Evolutionary conservation across 345 rosid species (phyloP), one percentile per base, ranked within the genome.

Genomic region (Psidium guajava): DNA sequence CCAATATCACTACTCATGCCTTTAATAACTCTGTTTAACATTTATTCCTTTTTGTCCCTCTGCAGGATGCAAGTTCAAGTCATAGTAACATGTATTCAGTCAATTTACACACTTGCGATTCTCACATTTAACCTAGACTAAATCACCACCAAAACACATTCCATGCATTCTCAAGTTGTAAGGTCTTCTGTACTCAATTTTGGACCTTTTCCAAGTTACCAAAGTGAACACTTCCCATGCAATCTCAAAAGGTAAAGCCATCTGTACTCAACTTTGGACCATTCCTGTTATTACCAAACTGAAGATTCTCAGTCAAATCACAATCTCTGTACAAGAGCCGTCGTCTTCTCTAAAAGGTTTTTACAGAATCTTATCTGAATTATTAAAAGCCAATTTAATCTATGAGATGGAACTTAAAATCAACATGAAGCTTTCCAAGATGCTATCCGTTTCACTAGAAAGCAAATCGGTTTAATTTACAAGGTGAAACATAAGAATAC

Each of bases 401-500:
- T 40, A 69, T 0, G 6, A 36, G 47, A 69, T 32, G 77, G 77
- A 69, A 32, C 77, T 69, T 32, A 32, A 32, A 69, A 69, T 69
- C 77, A 69, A 69, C 47, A 16, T 69, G 77, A 32, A 69, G 77
- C 77, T 32, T 69, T 44, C 47, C 77, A 69, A 16, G 77, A 69
- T 32, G 77, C 47, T 36, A 69, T 69, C 6, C 32, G 77, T 32
- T 69, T 36, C 47, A 64, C 18, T 64, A 64, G 40, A 64, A 18
- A 11, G 77, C 47, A 32, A 32, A 32, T 69, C 13, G 10, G 77
- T 69, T 16, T 32, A 69, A 69, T 32, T 8, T 69, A 69, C 47
- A 32, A 69, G 47, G 44, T 69, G 77, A 44, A 36, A 18, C 44
- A 18, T 18, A 36, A 69, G 32, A 69, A 32, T 86, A 95, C 98